Evolutionary conservation across 2,329 filamentous ascomycete genomes (phyloP).

Genomic region (Diaporthe helianthi): DNA sequence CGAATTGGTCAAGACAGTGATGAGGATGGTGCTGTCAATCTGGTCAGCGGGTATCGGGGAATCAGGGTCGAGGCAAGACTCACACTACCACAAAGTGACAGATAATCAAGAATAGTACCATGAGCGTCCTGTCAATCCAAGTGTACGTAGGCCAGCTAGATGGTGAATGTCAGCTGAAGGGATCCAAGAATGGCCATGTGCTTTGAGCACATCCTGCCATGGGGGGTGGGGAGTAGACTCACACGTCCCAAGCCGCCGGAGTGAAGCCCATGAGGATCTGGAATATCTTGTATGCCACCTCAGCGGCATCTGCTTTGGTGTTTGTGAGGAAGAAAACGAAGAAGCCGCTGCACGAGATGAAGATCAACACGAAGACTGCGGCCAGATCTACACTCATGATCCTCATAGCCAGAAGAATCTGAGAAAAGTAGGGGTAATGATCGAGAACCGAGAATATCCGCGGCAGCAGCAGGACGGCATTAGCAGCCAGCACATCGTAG

Average conservation of each 20-base stretch:
- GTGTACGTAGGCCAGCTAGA: conserved; percentile 75
- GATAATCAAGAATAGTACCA: conserved; percentile 88
- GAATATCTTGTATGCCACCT: conserved; percentile 89
- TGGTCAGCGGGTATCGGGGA: neutral
- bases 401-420: conserved; percentile 90
- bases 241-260: conserved; percentile 92
- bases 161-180: neutral
- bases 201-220: no score
- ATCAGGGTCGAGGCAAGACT: conserved; percentile 38
- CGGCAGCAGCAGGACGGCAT: conserved; percentile 87
- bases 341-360: conserved; percentile 91
- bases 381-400: conserved; percentile 92
- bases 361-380: conserved; percentile 82
- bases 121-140: conserved; percentile 74
- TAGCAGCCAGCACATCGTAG: conserved; percentile 92
- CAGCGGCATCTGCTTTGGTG: conserved; percentile 71
- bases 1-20: conserved; percentile 94
- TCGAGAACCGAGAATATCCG: conserved; percentile 92
- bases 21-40: conserved; percentile 74
- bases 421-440: conserved; percentile 95
- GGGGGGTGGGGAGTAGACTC: no score
- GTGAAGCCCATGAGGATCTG: conserved; percentile 97
- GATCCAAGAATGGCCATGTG: neutral
- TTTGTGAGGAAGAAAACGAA: conserved; percentile 91
- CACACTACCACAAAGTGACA: conserved; percentile 92